Conservation (phyloP, 2,329 filamentous ascomycete genomes). For the Trichoderma semiorbis region DNA sequence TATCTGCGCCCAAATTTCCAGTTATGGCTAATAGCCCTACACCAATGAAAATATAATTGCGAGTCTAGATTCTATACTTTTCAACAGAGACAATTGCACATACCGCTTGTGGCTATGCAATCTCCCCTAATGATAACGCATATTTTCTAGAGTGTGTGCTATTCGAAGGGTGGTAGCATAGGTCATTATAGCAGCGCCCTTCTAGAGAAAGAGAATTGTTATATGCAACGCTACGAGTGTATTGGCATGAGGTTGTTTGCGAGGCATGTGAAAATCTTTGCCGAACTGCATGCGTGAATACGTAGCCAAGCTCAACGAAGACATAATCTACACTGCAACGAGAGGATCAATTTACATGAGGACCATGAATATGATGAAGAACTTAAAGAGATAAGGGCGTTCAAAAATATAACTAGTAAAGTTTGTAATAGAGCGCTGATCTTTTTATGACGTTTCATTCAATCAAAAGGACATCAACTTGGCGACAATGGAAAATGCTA, state of each 20-base stretch:
- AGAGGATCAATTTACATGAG: too few relatives aligned
- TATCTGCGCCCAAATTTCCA: too few relatives aligned
- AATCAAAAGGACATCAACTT: neutral
- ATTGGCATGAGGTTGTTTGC: neutral
- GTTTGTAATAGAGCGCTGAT: neutral
- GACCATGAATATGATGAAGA: too few relatives aligned
- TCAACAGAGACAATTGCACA: neutral
- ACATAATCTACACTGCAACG: neutral
- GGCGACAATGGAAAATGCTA: neutral
- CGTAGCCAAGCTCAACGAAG: neutral
- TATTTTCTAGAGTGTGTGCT: neutral
- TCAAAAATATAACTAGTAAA: neutral
- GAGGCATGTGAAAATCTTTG: neutral
- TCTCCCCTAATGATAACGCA: neutral
- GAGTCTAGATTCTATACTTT: too few relatives aligned
- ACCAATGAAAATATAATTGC: too few relatives aligned
- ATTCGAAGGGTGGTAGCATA: neutral
- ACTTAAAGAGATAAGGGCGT: too few relatives aligned
- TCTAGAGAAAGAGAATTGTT: neutral
- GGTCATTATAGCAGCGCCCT: neutral
- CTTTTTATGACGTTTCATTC: neutral
- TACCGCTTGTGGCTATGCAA: neutral
- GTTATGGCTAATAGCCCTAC: too few relatives aligned
- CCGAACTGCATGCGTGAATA: too few relatives aligned
- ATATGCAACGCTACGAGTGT: neutral